Percentiles rank a stretch among this genome's conserved stretches.
Conservation (phyloP, 2,329 filamentous ascomycete species). For the Pseudomassariella vexata region DNA sequence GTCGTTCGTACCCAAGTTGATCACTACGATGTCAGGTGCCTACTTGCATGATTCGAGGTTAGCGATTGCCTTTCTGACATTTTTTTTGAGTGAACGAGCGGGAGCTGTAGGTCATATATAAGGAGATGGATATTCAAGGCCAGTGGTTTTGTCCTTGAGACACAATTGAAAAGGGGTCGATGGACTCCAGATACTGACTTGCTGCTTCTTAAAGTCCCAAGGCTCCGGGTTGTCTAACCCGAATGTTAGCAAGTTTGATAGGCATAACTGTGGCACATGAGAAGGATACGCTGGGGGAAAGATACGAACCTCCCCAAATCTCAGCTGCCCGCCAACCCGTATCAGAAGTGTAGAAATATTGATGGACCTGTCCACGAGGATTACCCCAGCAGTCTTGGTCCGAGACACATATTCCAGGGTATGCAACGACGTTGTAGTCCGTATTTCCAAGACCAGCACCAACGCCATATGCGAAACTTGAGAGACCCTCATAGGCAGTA, state of each 20-base stretch:
- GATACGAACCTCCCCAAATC: slow-evolving; percentile 37
- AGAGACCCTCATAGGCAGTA: slow-evolving; percentile 54
- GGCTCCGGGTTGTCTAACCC: slow-evolving; percentile 33
- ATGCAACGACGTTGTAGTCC: slow-evolving; percentile 53
- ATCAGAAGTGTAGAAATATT: slow-evolving; percentile 54
- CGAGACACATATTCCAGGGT: slow-evolving; percentile 51
- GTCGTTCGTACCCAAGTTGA: slow-evolving; percentile 43
- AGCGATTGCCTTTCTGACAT: too few relatives aligned
- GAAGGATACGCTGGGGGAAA: too few relatives aligned
- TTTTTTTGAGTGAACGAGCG: too few relatives aligned
- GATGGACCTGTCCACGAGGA: slow-evolving; percentile 41
- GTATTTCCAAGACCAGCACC: slow-evolving; percentile 51
- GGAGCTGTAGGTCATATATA: too few relatives aligned
- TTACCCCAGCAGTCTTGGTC: slow-evolving; percentile 52
- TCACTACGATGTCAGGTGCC: slow-evolving; percentile 37
- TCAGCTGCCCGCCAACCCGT: slow-evolving; percentile 38
- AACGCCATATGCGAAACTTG: slow-evolving; percentile 49
- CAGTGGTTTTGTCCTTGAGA: too few relatives aligned
- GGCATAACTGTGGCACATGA: not conserved
- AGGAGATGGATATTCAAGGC: too few relatives aligned
- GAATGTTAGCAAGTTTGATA: not conserved
- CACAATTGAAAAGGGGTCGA: too few relatives aligned
- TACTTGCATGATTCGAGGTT: too few relatives aligned
- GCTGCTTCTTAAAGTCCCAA: slow-evolving; percentile 37
- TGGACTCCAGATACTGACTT: too few relatives aligned